Evolutionary conservation across 2,329 filamentous ascomycete genomes (phyloP), one percentile per base, ranked within the genome.

Genomic region (Dothideomycetidae sp.): DNA sequence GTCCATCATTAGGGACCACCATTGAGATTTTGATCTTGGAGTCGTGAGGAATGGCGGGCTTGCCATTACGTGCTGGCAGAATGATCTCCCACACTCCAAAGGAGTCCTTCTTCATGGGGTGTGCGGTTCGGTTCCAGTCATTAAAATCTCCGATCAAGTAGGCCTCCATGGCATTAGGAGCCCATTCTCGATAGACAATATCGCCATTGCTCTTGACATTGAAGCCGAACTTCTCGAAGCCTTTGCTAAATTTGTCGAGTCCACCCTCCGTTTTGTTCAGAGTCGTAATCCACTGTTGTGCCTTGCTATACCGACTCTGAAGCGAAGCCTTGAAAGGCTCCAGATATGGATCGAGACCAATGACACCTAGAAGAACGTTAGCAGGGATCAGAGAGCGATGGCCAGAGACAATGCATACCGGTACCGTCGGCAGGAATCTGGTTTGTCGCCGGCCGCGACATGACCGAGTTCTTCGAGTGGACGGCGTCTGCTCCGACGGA

Each of bases 91-190:
- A 98, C 17, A 92, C 78, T 3, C 90, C 90, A 55, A 75, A 96
- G 29, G 70, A 60, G 52, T 92, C 73, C 63, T 81, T 90, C 52
- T 72, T 80, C 90, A 98, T 93, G 36, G 78, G 76, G 49, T 90
- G 81, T 15, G 84, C 75, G 44, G 75, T 73, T 51, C 78, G 70
- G 56, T 92, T 75, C 90, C 90, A 98, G 48, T 73, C 73, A 61
- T 98, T 98, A 68, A 96, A 98, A 50, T 96, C 90, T 44, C 90
- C 90, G 49, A 93, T 79, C 36, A 98, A 70, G 55, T 77, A 85
- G 34, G 90, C 90, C 52, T 81, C 70, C 29, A 74, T 67, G 37
- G 85, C 88, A 64, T 85, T 92, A 16, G 90, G 86, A 1, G 90
- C 90, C 90, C 90, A 98, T 70, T 98, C 90, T 49, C 84, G 73